These are phyloP conservation scores for Brassica carinata DNA, from an alignment of 345 rosid genomes.

Conservation along the genomic window DNA sequence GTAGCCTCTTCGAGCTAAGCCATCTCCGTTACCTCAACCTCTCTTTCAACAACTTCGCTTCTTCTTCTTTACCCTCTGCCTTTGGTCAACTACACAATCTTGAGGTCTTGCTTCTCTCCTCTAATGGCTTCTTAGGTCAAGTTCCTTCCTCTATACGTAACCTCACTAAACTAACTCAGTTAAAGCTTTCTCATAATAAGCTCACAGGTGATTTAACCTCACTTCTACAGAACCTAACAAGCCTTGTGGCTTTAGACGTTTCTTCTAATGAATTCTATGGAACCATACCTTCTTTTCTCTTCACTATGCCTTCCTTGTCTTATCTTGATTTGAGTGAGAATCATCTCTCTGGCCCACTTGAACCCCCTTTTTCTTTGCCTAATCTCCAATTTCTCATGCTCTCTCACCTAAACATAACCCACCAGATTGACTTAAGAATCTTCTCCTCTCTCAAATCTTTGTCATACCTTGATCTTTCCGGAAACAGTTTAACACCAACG, in stretches of 20 bases:
- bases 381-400: not conserved
- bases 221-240: not conserved
- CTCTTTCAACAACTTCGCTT: constrained; percentile 7
- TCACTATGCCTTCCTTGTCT: not conserved
- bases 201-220: not conserved
- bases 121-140: not conserved
- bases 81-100: constrained; percentile 4
- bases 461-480: not conserved
- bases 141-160: constrained; percentile 1
- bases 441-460: not conserved
- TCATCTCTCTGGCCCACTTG: not conserved
- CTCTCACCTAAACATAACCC: not conserved
- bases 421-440: not conserved
- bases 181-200: not conserved
- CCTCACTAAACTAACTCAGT: not conserved
- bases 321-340: not conserved
- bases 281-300: constrained; percentile 1
- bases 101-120: constrained; percentile 4
- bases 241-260: not conserved
- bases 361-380: not conserved
- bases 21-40: not conserved
- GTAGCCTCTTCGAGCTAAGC: not conserved
- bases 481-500: not conserved
- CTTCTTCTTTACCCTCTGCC: not conserved
- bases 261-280: not conserved